phyloP scores from a whole-genome alignment of 1,139 yeast species.

The Candida albicans region DNA sequence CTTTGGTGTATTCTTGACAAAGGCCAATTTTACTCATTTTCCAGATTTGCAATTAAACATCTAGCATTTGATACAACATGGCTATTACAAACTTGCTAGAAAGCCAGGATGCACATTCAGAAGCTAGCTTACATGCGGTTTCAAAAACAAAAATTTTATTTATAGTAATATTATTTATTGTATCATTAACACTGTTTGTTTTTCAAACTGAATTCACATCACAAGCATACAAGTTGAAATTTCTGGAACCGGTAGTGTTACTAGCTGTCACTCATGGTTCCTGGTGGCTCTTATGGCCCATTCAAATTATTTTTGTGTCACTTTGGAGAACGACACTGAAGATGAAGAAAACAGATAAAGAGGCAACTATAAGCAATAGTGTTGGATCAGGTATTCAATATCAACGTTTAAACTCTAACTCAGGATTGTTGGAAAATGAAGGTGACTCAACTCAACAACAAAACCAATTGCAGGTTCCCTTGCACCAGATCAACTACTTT shows the following conservation, averaged over 20 bases:
- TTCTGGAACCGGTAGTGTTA: constrained; percentile 69
- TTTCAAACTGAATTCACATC: constrained; percentile 81
- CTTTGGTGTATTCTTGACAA: too few relatives aligned
- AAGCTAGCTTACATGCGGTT: constrained; percentile 9
- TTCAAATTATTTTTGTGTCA: constrained; percentile 57
- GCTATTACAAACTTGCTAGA: constrained; percentile 19
- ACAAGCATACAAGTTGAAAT: constrained; percentile 59
- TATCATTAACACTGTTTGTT: constrained; percentile 68
- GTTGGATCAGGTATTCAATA: constrained; percentile 19
- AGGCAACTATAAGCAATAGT: neutral
- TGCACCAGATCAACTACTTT: constrained; percentile 19
- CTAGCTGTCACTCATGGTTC: constrained; percentile 74
- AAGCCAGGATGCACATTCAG: constrained; percentile 10
- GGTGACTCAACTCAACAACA: constrained; percentile 4
- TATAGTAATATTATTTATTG: constrained; percentile 56
- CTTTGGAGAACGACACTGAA: constrained; percentile 41
- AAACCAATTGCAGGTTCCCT: constrained; percentile 13
- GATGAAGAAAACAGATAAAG: constrained; percentile 14
- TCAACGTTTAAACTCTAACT: constrained; percentile 29
- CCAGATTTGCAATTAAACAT: too few relatives aligned
- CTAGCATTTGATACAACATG: constrained; percentile 9
- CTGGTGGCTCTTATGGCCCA: constrained; percentile 76
- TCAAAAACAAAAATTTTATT: constrained; percentile 46
- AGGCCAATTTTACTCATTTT: too few relatives aligned
- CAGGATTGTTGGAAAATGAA: constrained; percentile 31